Evolutionary conservation across 768 basidiomycete genomes (phyloP).

Genomic region (Suillus plorans): DNA sequence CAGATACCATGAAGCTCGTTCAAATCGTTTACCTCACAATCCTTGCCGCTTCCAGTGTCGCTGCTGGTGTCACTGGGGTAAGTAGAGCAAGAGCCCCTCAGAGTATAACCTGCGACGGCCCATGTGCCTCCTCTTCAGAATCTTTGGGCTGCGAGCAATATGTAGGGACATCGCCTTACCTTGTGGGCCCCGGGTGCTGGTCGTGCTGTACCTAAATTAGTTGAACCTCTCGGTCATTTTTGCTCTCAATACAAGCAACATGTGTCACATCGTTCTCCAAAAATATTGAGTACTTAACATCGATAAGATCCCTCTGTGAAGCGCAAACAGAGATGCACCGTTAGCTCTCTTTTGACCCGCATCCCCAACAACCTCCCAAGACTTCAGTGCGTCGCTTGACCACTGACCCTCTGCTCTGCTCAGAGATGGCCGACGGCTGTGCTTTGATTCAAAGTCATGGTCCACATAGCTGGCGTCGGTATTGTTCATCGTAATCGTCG

Average conservation of each 20-base stretch:
- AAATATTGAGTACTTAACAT: not conserved
- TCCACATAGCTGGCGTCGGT: too few relatives aligned
- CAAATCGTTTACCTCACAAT: not conserved
- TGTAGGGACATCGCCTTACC: too few relatives aligned
- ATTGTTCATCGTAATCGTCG: too few relatives aligned
- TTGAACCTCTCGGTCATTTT: not conserved
- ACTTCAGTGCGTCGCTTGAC: not conserved
- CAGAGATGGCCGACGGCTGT: not conserved
- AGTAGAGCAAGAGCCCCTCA: too few relatives aligned
- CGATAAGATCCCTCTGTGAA: not conserved
- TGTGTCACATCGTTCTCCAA: not conserved
- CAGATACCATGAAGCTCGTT: not conserved
- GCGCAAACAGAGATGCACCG: not conserved
- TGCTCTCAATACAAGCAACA: not conserved
- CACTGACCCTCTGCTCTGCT: not conserved
- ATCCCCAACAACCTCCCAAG: not conserved
- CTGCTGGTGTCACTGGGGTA: not conserved
- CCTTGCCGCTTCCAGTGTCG: slow-evolving; percentile 29
- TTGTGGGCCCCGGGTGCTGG: too few relatives aligned
- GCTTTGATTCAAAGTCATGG: too few relatives aligned
- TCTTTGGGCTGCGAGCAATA: too few relatives aligned
- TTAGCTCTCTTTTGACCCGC: not conserved
- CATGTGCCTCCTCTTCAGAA: too few relatives aligned
- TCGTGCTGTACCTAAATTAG: too few relatives aligned
- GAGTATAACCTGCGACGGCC: too few relatives aligned